A percentile compares a stretch with the other conserved stretches of the same genome.
These are phyloP conservation scores for Fabrea salina DNA, from an alignment of 169 alveolate species.

Conservation along the genomic window DNA sequence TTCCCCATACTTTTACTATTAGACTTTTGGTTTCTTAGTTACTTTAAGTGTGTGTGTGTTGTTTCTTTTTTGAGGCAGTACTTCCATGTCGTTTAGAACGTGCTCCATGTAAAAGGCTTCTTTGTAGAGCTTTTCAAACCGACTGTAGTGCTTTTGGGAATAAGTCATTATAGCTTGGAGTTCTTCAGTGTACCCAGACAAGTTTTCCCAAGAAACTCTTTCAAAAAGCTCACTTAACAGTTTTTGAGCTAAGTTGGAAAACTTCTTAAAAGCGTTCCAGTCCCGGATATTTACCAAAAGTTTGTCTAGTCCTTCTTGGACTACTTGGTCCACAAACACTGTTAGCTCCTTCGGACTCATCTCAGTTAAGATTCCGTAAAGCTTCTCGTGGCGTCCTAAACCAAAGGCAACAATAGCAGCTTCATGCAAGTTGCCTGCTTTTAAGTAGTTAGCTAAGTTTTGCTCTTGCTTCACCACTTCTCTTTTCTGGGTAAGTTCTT, in stretches of 20 bases:
- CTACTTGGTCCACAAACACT: conserved; percentile 28
- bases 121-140: conserved; percentile 42
- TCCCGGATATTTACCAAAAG: conserved; percentile 49
- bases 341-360: conserved; percentile 21
- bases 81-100: conserved; percentile 41
- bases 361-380: not conserved
- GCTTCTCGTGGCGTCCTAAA: conserved; percentile 42
- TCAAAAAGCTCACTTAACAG: conserved; percentile 38
- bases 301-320: conserved; percentile 36
- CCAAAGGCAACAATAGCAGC: conserved; percentile 77
- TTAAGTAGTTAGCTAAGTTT: conserved; percentile 54
- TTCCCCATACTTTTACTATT: too few species aligned
- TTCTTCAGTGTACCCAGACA: conserved; percentile 25
- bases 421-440: conserved; percentile 61
- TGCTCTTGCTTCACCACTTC: conserved; percentile 62
- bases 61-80: conserved; percentile 17
- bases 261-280: conserved; percentile 45
- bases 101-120: conserved; percentile 42
- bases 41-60: too few species aligned
- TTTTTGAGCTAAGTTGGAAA: conserved; percentile 43
- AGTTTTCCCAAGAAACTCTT: conserved; percentile 33
- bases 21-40: too few species aligned
- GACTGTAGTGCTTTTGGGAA: conserved; percentile 53
- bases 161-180: conserved; percentile 39
- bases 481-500: conserved; percentile 56